Percentiles rank a stretch among this genome's conserved stretches.
These are phyloP conservation scores for Neurospora sp. DNA, from an alignment of 495 filamentous ascomycete species.

Conservation along the genomic window DNA sequence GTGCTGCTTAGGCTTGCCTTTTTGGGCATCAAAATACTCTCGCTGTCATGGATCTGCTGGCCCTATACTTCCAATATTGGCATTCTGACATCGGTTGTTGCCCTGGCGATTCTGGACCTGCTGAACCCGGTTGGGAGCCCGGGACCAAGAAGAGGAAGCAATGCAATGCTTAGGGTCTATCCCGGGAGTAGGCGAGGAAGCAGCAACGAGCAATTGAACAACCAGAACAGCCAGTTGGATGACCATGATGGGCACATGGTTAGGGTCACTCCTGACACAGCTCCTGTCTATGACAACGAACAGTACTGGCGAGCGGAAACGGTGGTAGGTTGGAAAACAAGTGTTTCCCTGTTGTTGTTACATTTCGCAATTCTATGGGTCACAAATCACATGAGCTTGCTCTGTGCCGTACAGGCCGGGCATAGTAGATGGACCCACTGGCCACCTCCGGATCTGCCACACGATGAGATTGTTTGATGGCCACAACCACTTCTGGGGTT, in stretches of 20 bases:
- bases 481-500: neutral
- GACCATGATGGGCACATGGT: neutral
- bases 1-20: conserved; percentile 22
- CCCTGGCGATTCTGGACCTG: conserved; percentile 31
- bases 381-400: conserved; percentile 20
- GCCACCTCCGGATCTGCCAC: conserved; percentile 6
- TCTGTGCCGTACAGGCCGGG: conserved; percentile 24
- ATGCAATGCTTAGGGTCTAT: conserved; percentile 1
- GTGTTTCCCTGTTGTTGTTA: conserved; percentile 23
- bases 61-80: conserved; percentile 30
- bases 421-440: conserved; percentile 27
- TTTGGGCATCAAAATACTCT: conserved; percentile 30
- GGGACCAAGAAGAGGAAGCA: neutral
- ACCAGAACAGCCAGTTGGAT: neutral
- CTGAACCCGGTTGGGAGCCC: conserved; percentile 11
- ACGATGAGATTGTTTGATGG: neutral
- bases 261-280: neutral
- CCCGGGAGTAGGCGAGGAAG: neutral
- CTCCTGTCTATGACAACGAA: neutral
- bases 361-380: conserved; percentile 31
- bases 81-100: conserved; percentile 24
- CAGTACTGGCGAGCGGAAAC: neutral
- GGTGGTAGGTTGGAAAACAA: conserved; percentile 27
- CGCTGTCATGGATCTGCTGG: conserved; percentile 33
- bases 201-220: neutral